A percentile compares a stretch with the other conserved stretches of the same genome.
These are phyloP conservation scores for Yueomyces sinensis DNA, from an alignment of 805 yeast genomes.

Conservation along the genomic window DNA sequence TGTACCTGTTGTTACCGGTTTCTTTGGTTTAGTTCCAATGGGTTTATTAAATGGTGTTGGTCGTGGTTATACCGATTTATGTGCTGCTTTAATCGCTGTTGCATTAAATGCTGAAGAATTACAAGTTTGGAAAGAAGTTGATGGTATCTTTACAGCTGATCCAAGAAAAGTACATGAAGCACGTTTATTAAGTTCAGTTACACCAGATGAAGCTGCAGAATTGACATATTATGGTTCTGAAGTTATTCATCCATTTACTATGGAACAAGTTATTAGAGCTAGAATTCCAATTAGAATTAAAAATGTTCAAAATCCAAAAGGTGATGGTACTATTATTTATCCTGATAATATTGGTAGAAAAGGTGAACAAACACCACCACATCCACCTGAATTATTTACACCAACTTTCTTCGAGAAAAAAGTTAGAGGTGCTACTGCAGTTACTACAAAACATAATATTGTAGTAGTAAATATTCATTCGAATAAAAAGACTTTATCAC, in stretches of 20 bases:
- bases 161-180: conserved; percentile 93
- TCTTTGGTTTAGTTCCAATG: conserved; percentile 92
- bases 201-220: conserved; percentile 98
- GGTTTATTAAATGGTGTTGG: conserved; percentile 89
- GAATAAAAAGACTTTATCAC: conserved; percentile 81
- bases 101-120: conserved; percentile 86
- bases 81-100: conserved; percentile 94
- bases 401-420: conserved; percentile 29
- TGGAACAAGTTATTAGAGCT: conserved; percentile 97
- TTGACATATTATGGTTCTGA: conserved; percentile 95
- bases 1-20: conserved; percentile 91
- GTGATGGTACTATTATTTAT: conserved; percentile 85
- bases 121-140: conserved; percentile 98
- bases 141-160: conserved; percentile 97
- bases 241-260: conserved; percentile 96
- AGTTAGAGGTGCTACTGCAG: conserved; percentile 79
- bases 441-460: conserved; percentile 86
- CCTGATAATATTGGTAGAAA: conserved; percentile 79
- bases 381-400: conserved; percentile 70
- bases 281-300: conserved; percentile 94
- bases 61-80: conserved; percentile 92
- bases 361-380: conserved; percentile 89
- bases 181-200: conserved; percentile 69
- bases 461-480: conserved; percentile 90
- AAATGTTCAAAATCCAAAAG: conserved; percentile 88